These are phyloP conservation scores for Sporisorium iseilematis-ciliati DNA, from an alignment of 1,284 basidiomycete species.

Conservation along the genomic window DNA sequence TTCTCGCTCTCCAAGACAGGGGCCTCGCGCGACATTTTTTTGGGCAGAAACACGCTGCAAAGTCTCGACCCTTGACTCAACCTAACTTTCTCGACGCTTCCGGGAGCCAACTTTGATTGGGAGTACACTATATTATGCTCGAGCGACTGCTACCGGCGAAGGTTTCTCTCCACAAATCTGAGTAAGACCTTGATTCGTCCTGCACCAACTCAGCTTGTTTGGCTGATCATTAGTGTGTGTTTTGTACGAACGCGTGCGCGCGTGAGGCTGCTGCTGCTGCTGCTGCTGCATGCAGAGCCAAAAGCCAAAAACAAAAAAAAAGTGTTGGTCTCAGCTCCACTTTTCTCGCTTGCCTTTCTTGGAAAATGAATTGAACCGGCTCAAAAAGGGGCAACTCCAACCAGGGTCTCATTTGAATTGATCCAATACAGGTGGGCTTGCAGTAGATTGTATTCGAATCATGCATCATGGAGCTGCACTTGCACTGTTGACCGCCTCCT, in stretches of 20 bases:
- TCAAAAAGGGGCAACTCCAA: slow-evolving; percentile 19
- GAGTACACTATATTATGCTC: too few species aligned
- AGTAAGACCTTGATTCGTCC: too few species aligned
- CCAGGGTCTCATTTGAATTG: neutral
- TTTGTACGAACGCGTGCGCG: too few species aligned
- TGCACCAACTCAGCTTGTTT: too few species aligned
- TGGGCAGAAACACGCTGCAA: slow-evolving; percentile 1
- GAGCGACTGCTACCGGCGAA: too few species aligned
- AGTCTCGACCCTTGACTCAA: slow-evolving; percentile 7
- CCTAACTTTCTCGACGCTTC: neutral
- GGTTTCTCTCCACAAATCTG: too few species aligned
- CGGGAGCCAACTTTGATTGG: neutral
- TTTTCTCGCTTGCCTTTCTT: slow-evolving; percentile 2
- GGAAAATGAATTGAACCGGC: neutral
- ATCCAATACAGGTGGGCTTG: too few species aligned
- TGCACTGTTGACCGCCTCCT: slow-evolving; percentile 3
- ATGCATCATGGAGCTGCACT: neutral
- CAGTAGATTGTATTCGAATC: slow-evolving; percentile 1
- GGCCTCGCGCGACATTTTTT: slow-evolving; percentile 9
- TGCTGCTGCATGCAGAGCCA: slow-evolving; percentile 2
- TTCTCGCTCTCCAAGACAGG: slow-evolving; percentile 15
- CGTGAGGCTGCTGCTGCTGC: too few species aligned
- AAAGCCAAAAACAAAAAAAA: neutral
- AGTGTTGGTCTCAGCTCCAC: slow-evolving; percentile 39
- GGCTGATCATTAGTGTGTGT: too few species aligned